These are phyloP conservation scores for Clavispora asparagi DNA, from an alignment of 805 yeast species.

Conservation along the genomic window DNA sequence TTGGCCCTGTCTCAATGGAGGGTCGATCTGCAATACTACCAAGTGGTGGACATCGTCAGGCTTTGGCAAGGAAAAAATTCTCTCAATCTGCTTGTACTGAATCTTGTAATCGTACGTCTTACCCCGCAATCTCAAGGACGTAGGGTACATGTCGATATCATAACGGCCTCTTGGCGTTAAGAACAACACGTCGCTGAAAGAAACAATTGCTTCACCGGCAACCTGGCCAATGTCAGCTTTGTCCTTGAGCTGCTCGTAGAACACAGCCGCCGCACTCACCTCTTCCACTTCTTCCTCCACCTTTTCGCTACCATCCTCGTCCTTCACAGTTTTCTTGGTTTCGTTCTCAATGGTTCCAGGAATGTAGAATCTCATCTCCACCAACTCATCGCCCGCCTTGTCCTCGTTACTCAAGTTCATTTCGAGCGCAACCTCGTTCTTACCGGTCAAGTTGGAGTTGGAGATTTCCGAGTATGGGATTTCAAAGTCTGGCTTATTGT, in stretches of 20 bases:
- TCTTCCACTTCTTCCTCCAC: constrained; percentile 38
- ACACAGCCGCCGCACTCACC: constrained; percentile 72
- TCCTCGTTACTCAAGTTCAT: constrained; percentile 56
- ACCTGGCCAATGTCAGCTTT: constrained; percentile 92
- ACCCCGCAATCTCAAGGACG: constrained; percentile 87
- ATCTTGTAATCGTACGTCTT: constrained; percentile 96
- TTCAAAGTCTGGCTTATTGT: constrained; percentile 88
- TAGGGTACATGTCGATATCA: constrained; percentile 89
- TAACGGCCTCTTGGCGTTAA: constrained; percentile 98
- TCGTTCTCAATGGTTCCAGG: constrained; percentile 76
- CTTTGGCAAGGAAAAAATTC: constrained; percentile 88
- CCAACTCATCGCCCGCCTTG: constrained; percentile 90
- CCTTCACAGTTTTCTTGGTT: constrained; percentile 26
- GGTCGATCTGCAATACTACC: constrained; percentile 86
- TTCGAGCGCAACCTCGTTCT: constrained; percentile 90
- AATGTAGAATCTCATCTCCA: constrained; percentile 87
- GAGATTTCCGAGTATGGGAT: constrained; percentile 75
- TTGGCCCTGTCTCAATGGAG: constrained; percentile 97
- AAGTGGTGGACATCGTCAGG: constrained; percentile 91
- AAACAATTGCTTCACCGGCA: constrained; percentile 91
- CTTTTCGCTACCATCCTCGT: constrained; percentile 24
- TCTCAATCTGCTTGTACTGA: constrained; percentile 82
- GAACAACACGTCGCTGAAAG: constrained; percentile 85
- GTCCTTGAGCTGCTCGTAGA: constrained; percentile 88
- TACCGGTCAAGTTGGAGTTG: constrained; percentile 86